Percentiles rank a stretch among this genome's conserved stretches.
Conservation (phyloP, 805 yeast genomes). For the Ogataea saltuana region DNA sequence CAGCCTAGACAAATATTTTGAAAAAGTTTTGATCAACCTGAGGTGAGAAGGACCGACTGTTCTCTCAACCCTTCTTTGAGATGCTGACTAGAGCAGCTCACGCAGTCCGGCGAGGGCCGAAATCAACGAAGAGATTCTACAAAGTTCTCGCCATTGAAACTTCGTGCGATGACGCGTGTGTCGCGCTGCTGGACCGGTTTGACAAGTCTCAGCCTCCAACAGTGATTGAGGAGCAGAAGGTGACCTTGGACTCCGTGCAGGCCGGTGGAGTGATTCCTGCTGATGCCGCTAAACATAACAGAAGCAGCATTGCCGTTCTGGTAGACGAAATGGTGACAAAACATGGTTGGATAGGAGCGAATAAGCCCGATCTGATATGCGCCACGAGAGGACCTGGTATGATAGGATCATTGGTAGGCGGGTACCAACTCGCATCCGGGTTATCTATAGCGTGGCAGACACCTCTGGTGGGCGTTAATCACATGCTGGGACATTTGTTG, state of each 20-base stretch:
- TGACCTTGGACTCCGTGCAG: slow-evolving; percentile 62
- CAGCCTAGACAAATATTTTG: too few species aligned
- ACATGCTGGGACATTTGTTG: slow-evolving; percentile 91
- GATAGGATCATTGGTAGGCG: slow-evolving; percentile 84
- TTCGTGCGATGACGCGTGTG: slow-evolving; percentile 95
- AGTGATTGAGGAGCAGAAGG: slow-evolving; percentile 58
- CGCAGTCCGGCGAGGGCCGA: too few species aligned
- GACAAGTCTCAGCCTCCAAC: slow-evolving; percentile 41
- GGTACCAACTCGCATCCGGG: slow-evolving; percentile 85
- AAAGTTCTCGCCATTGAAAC: slow-evolving; percentile 84
- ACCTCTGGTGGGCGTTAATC: slow-evolving; percentile 90
- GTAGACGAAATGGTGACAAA: slow-evolving; percentile 46
- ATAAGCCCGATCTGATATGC: slow-evolving; percentile 70
- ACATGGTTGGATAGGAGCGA: slow-evolving; percentile 34
- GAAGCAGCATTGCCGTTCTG: slow-evolving; percentile 51
- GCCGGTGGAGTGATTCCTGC: slow-evolving; percentile 90
- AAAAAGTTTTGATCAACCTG: too few species aligned
- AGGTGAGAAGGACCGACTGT: too few species aligned
- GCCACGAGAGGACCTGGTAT: slow-evolving; percentile 97
- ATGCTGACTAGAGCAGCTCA: too few species aligned
- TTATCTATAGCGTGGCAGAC: slow-evolving; percentile 71
- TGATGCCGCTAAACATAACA: slow-evolving; percentile 80
- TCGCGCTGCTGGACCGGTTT: slow-evolving; percentile 65
- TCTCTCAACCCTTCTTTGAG: too few species aligned
- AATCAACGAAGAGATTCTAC: slow-evolving; percentile 38